Evolutionary conservation across 306 rosid genomes (phyloP).

Genomic region (Oemleria cerasiformis): DNA sequence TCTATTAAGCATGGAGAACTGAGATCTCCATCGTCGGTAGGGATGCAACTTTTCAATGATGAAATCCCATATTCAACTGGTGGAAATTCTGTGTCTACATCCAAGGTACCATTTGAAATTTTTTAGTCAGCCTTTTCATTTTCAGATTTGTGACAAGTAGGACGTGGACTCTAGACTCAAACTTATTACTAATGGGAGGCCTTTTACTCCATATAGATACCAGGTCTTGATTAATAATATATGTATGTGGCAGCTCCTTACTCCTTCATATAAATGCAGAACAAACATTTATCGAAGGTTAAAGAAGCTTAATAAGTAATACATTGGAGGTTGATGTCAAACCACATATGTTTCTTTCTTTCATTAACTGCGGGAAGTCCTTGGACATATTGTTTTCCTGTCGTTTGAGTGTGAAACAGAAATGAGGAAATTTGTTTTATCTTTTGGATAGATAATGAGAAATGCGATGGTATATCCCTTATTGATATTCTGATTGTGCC

Average conservation of each 20-base stretch:
- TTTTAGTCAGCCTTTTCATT: neutral
- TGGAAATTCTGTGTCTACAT: constrained; percentile 48
- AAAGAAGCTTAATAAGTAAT: neutral
- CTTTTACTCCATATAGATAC: neutral
- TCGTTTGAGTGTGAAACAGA: neutral
- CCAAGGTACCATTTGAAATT: constrained; percentile 56
- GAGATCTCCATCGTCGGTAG: constrained; percentile 46
- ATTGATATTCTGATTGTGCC: neutral
- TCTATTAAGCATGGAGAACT: constrained; percentile 45
- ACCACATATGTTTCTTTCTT: neutral
- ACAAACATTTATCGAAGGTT: neutral
- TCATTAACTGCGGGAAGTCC: neutral
- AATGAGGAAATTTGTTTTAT: neutral
- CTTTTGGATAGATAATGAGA: neutral
- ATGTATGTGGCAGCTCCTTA: neutral
- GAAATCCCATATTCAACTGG: constrained; percentile 60
- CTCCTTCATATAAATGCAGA: neutral
- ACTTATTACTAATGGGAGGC: neutral
- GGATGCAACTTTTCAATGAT: constrained; percentile 59
- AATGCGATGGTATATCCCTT: neutral
- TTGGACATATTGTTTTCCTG: neutral
- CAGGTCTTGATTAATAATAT: neutral
- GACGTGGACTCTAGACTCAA: neutral
- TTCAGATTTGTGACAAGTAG: neutral
- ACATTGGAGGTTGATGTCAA: neutral